Conservation (phyloP, 768 basidiomycete species). For the Leucosporidium scottii region DNA sequence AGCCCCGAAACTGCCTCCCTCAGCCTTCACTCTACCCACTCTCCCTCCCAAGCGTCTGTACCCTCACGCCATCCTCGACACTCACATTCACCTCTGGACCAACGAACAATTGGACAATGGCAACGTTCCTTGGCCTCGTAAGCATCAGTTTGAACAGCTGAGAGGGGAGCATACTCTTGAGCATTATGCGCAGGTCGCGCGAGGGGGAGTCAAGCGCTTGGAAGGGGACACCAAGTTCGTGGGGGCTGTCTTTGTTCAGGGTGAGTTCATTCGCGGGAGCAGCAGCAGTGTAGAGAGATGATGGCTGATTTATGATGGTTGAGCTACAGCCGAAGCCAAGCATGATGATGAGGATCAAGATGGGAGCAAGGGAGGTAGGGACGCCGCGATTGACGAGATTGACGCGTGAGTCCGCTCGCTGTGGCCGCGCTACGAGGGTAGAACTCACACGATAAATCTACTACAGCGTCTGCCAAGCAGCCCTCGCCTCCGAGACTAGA, state of each 20-base stretch:
- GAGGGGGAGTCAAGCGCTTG: too few relatives aligned
- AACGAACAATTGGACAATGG: background rate
- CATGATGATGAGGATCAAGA: conserved; percentile 17
- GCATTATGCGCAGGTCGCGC: too few relatives aligned
- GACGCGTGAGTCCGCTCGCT: conserved; percentile 20
- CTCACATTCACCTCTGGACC: conserved; percentile 16
- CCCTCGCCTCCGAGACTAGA: background rate
- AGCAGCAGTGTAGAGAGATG: background rate
- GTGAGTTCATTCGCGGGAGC: background rate
- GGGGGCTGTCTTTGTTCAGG: conserved; percentile 23
- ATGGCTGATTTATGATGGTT: background rate
- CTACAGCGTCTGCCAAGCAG: conserved; percentile 14
- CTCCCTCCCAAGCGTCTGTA: too few relatives aligned
- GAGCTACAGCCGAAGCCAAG: conserved; percentile 1
- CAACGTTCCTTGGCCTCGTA: background rate
- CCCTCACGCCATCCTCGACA: conserved; percentile 2
- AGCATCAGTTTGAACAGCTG: background rate
- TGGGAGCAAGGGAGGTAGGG: conserved; percentile 22
- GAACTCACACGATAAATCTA: too few relatives aligned
- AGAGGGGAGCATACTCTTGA: too few relatives aligned
- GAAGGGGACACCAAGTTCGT: background rate
- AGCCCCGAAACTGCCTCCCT: background rate
- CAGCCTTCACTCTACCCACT: background rate
- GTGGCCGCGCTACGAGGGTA: too few relatives aligned
- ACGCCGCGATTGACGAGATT: conserved; percentile 21